Conservation (phyloP, 768 basidiomycete species). For the Lactarius deliciosus region DNA sequence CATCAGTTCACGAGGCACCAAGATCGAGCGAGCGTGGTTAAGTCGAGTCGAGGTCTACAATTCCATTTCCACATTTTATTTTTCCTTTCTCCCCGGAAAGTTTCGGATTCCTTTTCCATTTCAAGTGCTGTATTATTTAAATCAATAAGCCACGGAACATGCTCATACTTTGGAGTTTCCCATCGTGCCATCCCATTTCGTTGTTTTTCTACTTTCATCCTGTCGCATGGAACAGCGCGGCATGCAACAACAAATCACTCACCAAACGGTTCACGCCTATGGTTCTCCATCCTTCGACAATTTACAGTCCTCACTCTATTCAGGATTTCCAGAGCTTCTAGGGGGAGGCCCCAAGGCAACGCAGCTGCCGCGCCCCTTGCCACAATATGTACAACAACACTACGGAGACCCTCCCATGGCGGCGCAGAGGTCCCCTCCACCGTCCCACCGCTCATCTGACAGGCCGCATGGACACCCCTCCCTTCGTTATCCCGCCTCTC, state of each 20-base stretch:
- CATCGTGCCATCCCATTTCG: constrained; percentile 5
- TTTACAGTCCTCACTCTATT: constrained; percentile 15
- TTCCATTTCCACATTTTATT: constrained; percentile 23
- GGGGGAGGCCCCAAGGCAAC: constrained; percentile 6
- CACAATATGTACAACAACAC: constrained; percentile 9
- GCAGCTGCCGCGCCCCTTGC: constrained; percentile 8
- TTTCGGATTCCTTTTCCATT: constrained; percentile 21
- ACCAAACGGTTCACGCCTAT: constrained; percentile 10
- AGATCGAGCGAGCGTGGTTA: constrained; percentile 25
- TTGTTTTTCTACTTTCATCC: constrained; percentile 5
- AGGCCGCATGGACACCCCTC: background rate
- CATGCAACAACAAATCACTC: constrained; percentile 13
- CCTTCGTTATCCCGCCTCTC: background rate
- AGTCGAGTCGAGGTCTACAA: constrained; percentile 18
- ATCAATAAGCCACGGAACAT: constrained; percentile 18
- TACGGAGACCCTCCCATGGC: constrained; percentile 10
- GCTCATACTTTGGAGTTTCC: constrained; percentile 4
- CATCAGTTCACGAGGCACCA: constrained; percentile 28
- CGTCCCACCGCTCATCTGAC: background rate
- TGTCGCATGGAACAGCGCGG: constrained; percentile 13
- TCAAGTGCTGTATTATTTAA: constrained; percentile 28
- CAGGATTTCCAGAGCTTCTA: constrained; percentile 3
- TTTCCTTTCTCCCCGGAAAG: constrained; percentile 23
- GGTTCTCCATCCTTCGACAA: constrained; percentile 4
- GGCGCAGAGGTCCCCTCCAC: constrained; percentile 6